Conservation (phyloP, 2,329 filamentous ascomycete genomes). For the Amauroascus verrucosus region DNA sequence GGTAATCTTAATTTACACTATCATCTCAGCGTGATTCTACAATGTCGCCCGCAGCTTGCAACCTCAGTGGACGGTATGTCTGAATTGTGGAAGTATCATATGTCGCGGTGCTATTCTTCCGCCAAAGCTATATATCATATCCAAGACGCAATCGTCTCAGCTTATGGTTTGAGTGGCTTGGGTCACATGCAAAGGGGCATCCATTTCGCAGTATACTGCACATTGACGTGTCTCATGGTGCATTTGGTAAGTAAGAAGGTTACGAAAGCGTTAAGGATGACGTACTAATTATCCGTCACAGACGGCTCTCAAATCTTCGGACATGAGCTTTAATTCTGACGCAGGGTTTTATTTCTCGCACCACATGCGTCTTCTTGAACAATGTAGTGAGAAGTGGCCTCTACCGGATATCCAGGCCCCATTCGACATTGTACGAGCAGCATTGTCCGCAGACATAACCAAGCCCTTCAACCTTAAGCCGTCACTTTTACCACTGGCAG, state of each 20-base stretch:
- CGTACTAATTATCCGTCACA: slow-evolving; percentile 28
- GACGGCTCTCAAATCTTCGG: slow-evolving; percentile 88
- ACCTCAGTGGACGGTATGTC: slow-evolving; percentile 62
- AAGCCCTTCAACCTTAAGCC: slow-evolving; percentile 84
- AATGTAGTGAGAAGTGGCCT: slow-evolving; percentile 70
- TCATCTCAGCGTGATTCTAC: slow-evolving; percentile 72
- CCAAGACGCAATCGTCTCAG: slow-evolving; percentile 70
- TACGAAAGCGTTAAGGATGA: not conserved
- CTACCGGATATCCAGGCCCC: slow-evolving; percentile 85
- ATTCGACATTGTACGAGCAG: slow-evolving; percentile 77
- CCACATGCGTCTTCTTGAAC: slow-evolving; percentile 88
- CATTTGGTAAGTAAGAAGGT: slow-evolving; percentile 62
- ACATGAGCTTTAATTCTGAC: slow-evolving; percentile 75
- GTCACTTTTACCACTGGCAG: slow-evolving; percentile 72
- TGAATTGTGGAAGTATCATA: slow-evolving; percentile 75
- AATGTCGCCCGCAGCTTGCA: slow-evolving; percentile 75
- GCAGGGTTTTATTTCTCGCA: slow-evolving; percentile 81
- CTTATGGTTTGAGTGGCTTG: slow-evolving; percentile 68
- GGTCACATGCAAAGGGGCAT: slow-evolving; percentile 89
- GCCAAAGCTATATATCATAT: slow-evolving; percentile 77
- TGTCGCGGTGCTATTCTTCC: slow-evolving; percentile 73
- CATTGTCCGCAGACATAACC: slow-evolving; percentile 75
- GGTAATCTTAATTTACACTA: slow-evolving; percentile 87
- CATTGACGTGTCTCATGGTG: slow-evolving; percentile 83
- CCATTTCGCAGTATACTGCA: slow-evolving; percentile 88